Evolutionary conservation across 2,329 filamentous ascomycete genomes (phyloP).

Genomic region (Davidsoniella australis): DNA sequence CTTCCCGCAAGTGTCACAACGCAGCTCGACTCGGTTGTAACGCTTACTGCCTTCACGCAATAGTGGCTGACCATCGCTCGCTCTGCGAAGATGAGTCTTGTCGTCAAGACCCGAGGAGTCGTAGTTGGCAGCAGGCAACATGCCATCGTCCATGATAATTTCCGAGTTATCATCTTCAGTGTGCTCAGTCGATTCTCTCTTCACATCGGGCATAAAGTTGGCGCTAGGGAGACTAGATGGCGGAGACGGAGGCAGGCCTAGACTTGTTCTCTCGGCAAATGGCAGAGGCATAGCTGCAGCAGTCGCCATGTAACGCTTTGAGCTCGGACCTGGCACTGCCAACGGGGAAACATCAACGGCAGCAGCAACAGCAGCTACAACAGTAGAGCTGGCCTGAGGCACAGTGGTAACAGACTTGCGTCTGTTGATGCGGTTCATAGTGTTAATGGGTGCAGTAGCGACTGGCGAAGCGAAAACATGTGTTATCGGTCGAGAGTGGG

Average conservation of each 20-base stretch:
- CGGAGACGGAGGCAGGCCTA: slow-evolving; percentile 25
- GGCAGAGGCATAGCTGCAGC: slow-evolving; percentile 2
- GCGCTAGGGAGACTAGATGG: slow-evolving; percentile 51
- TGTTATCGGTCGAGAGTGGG: slow-evolving; percentile 18
- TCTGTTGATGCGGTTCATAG: slow-evolving; percentile 71
- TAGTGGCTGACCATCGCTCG: slow-evolving; percentile 76
- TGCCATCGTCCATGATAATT: slow-evolving; percentile 36
- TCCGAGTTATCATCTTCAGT: slow-evolving; percentile 46
- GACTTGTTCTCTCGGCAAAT: background rate
- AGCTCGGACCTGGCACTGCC: slow-evolving; percentile 22
- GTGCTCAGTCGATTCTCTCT: slow-evolving; percentile 29
- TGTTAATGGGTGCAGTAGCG: slow-evolving; percentile 53
- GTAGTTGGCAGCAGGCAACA: background rate
- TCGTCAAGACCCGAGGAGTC: slow-evolving; percentile 22
- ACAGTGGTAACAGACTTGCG: slow-evolving; percentile 79
- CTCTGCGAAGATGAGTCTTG: slow-evolving; percentile 37
- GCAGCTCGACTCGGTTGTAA: slow-evolving; percentile 67
- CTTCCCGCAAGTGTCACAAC: slow-evolving; percentile 96
- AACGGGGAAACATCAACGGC: slow-evolving; percentile 24
- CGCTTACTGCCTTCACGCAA: slow-evolving; percentile 71
- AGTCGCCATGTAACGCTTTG: slow-evolving; percentile 6
- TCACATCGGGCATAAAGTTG: slow-evolving; percentile 31
- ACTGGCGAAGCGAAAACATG: slow-evolving; percentile 37
- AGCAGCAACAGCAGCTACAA: slow-evolving; percentile 23
- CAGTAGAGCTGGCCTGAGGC: slow-evolving; percentile 3